phyloP scores from a whole-genome alignment of 2,329 filamentous ascomycete genomes.

The Xylaria sp. region DNA sequence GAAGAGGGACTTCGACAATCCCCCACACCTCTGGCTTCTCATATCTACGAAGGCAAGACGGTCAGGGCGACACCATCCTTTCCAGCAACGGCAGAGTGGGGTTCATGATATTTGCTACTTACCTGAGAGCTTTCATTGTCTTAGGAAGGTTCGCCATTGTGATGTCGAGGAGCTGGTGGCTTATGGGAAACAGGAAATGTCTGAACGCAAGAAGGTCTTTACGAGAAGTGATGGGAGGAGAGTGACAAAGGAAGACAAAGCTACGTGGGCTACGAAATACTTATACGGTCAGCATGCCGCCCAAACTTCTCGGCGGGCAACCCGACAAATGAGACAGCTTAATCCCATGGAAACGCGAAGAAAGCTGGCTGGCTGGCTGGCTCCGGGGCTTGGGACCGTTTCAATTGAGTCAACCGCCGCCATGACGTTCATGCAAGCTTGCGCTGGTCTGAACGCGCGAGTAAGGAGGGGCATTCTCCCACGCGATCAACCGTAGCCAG shows the following conservation, averaged over 20 bases:
- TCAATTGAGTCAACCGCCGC: conserved; percentile 6
- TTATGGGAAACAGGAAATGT: conserved; percentile 30
- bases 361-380: not conserved
- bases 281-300: conserved; percentile 23
- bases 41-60: conserved; percentile 55
- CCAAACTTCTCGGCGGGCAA: not conserved
- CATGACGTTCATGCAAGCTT: conserved; percentile 16
- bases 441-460: conserved; percentile 1
- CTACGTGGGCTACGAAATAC: conserved; percentile 21
- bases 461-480: conserved; percentile 41
- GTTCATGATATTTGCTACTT: conserved; percentile 41
- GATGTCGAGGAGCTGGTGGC: conserved; percentile 31
- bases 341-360: not conserved
- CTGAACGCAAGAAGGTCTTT: not conserved
- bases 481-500: conserved; percentile 1
- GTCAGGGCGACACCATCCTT: conserved; percentile 7
- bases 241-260: conserved; percentile 19
- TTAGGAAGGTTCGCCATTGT: conserved; percentile 52
- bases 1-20: conserved; percentile 71
- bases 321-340: not conserved
- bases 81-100: conserved; percentile 17
- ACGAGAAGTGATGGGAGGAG: not conserved
- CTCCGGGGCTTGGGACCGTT: conserved; percentile 10
- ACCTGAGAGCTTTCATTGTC: conserved; percentile 68
- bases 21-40: conserved; percentile 70